phyloP scores from a whole-genome alignment of 371 early-diverging fungal species.

The Lichtheimia hyalospora region DNA sequence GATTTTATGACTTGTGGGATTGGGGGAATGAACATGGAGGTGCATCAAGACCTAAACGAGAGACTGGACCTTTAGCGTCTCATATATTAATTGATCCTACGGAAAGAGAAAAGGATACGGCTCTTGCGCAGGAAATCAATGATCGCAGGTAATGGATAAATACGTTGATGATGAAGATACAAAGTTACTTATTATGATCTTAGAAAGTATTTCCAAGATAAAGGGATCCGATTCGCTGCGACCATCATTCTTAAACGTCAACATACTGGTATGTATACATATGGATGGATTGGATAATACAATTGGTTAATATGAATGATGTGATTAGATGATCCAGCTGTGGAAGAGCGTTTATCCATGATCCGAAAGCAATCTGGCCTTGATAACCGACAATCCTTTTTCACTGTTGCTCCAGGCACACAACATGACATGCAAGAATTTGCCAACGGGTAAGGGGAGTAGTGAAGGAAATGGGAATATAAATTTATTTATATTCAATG shows the following conservation, averaged over 20 bases:
- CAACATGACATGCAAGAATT: constrained; percentile 62
- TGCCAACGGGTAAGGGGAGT: constrained; percentile 56
- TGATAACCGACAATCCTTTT: constrained; percentile 64
- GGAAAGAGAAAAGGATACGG: constrained; percentile 63
- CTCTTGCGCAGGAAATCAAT: constrained; percentile 65
- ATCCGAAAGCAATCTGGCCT: constrained; percentile 68
- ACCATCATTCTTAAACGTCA: constrained; percentile 62
- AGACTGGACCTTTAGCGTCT: constrained; percentile 61
- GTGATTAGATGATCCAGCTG: constrained; percentile 54
- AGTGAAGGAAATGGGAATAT: neutral
- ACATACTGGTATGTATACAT: constrained; percentile 45
- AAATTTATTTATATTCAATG: too few relatives aligned
- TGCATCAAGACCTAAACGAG: constrained; percentile 30
- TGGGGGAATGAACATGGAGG: constrained; percentile 26
- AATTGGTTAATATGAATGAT: neutral
- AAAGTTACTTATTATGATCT: neutral
- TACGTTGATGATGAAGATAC: too few relatives aligned
- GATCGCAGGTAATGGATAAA: constrained; percentile 53
- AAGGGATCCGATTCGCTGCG: constrained; percentile 73
- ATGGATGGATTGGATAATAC: neutral
- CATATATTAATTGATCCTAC: constrained; percentile 44
- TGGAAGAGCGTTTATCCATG: constrained; percentile 64
- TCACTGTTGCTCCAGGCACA: constrained; percentile 55
- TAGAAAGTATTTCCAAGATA: constrained; percentile 68
- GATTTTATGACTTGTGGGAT: constrained; percentile 70